These are phyloP conservation scores for Xerocomus amazonicus DNA, from an alignment of 1,284 basidiomycete species.

Conservation along the genomic window DNA sequence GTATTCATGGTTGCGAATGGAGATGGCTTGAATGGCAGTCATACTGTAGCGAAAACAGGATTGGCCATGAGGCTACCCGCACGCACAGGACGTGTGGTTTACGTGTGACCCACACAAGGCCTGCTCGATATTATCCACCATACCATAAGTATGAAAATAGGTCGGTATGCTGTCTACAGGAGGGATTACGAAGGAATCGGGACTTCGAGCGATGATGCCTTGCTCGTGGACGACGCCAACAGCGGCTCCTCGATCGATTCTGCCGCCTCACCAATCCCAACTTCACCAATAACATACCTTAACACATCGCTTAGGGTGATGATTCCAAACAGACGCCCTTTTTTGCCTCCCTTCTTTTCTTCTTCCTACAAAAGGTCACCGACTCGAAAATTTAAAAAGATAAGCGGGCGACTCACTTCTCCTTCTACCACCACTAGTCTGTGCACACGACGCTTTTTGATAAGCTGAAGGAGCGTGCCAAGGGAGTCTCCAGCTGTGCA, in stretches of 20 bases:
- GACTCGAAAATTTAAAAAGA: neutral
- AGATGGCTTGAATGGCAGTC: constrained; percentile 73
- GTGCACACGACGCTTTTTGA: constrained; percentile 92
- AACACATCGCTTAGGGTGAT: constrained; percentile 91
- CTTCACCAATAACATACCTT: constrained; percentile 76
- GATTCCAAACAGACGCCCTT: constrained; percentile 83
- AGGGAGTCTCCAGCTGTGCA: constrained; percentile 93
- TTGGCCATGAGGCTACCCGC: neutral
- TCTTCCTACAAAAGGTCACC: constrained; percentile 53
- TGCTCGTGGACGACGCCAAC: constrained; percentile 15
- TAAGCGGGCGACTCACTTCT: constrained; percentile 48
- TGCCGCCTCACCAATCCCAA: constrained; percentile 44
- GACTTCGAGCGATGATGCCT: constrained; percentile 15
- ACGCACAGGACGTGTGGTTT: constrained; percentile 5
- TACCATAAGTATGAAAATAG: constrained; percentile 3
- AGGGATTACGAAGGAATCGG: constrained; percentile 8
- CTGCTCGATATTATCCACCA: constrained; percentile 2
- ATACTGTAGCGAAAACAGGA: constrained; percentile 34
- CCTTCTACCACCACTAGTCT: constrained; percentile 90
- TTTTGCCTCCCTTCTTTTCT: constrained; percentile 70
- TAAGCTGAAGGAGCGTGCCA: constrained; percentile 88
- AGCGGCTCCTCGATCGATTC: constrained; percentile 30
- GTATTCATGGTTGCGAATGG: constrained; percentile 65
- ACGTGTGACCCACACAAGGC: constrained; percentile 21
- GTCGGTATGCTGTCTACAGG: neutral